A percentile compares a stretch with the other conserved stretches of the same genome.
Evolutionary conservation across 2,329 filamentous ascomycete genomes (phyloP).

Genomic region (Pseudocercospora vitis): DNA sequence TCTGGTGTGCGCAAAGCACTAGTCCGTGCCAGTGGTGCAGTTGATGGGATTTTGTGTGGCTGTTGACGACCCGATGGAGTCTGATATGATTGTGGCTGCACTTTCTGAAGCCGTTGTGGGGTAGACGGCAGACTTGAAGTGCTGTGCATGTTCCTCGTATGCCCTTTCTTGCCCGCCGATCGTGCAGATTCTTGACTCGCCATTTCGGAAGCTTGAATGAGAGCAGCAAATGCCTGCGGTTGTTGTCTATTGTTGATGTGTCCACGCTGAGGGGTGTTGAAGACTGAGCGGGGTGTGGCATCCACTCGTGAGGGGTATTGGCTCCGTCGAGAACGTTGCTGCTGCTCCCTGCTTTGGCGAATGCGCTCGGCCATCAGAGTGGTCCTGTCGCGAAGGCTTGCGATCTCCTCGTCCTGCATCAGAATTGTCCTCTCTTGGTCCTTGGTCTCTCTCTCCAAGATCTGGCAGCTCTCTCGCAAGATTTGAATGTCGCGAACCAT

Average conservation of each 20-base stretch:
- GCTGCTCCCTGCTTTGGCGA: conserved; percentile 83
- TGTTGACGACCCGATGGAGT: conserved; percentile 31
- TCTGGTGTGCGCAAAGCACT: conserved; percentile 44
- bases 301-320: conserved; percentile 20
- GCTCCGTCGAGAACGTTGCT: conserved; percentile 72
- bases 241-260: conserved; percentile 51
- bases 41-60: conserved; percentile 46
- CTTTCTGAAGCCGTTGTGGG: conserved; percentile 57
- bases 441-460: conserved; percentile 64
- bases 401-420: conserved; percentile 72
- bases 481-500: conserved; percentile 57
- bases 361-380: conserved; percentile 78
- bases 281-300: conserved; percentile 48
- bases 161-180: conserved; percentile 54
- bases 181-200: conserved; percentile 64
- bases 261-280: conserved; percentile 41
- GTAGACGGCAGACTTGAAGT: conserved; percentile 82
- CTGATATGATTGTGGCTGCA: conserved; percentile 53
- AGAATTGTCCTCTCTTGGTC: conserved; percentile 77
- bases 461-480: conserved; percentile 64
- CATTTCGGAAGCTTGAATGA: conserved; percentile 72
- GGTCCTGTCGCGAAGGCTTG: conserved; percentile 71
- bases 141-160: conserved; percentile 75
- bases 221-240: conserved; percentile 63
- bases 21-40: conserved; percentile 50